Conservation (phyloP, 192 early-diverging fungal genomes). For the Pecoramyces ruminantium region DNA sequence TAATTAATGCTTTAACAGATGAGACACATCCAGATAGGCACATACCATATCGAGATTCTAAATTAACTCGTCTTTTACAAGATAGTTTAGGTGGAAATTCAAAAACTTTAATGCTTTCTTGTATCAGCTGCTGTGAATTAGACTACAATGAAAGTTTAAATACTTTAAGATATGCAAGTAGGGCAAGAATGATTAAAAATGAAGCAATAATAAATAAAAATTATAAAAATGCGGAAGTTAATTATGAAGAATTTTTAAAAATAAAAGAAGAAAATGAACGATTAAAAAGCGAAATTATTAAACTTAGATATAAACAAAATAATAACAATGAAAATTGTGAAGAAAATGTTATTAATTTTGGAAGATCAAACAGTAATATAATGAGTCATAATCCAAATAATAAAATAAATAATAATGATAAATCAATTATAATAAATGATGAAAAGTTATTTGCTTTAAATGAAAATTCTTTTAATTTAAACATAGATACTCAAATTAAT, state of each 20-base stretch:
- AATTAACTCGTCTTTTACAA: slow-evolving; percentile 88
- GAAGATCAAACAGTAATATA: too few species aligned
- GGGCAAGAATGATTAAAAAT: slow-evolving; percentile 93
- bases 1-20: slow-evolving; percentile 92
- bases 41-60: slow-evolving; percentile 93
- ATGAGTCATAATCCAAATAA: not conserved
- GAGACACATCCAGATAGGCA: slow-evolving; percentile 31
- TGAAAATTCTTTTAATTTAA: too few species aligned
- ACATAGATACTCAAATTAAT: not conserved
- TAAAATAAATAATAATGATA: not conserved
- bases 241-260: not conserved
- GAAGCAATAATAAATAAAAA: slow-evolving; percentile 49
- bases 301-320: not conserved
- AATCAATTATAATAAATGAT: too few species aligned
- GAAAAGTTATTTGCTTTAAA: too few species aligned
- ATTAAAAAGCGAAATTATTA: not conserved
- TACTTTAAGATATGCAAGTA: slow-evolving; percentile 88
- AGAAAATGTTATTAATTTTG: not conserved
- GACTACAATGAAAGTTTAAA: slow-evolving; percentile 84
- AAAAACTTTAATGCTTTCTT: slow-evolving; percentile 79
- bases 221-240: not conserved
- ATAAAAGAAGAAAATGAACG: not conserved
- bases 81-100: slow-evolving; percentile 91
- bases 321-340: not conserved
- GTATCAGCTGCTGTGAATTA: slow-evolving; percentile 70